phyloP scores from a whole-genome alignment of 805 yeast genomes.

The Ogataea nakhonphanomensis region DNA sequence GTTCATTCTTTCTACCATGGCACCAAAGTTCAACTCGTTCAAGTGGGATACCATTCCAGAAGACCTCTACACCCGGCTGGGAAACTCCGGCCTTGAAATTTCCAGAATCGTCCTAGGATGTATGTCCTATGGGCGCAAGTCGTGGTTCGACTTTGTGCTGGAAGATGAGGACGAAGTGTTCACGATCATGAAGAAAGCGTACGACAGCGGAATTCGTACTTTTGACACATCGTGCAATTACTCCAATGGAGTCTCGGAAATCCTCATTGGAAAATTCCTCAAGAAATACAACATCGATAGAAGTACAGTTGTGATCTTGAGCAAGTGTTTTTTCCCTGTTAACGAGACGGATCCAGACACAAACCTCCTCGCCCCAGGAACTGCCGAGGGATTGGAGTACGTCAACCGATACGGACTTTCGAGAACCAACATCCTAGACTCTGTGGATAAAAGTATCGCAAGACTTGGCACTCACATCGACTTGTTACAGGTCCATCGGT shows the following conservation, averaged over 20 bases:
- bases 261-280: constrained; percentile 50
- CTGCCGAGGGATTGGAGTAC: constrained; percentile 19
- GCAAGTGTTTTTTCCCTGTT: constrained; percentile 41
- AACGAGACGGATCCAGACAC: constrained; percentile 5
- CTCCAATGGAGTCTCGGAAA: constrained; percentile 48
- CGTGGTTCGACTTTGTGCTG: constrained; percentile 42
- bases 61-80: constrained; percentile 9
- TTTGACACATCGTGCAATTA: constrained; percentile 51
- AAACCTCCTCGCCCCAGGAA: constrained; percentile 19
- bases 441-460: constrained; percentile 37
- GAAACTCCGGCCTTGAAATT: constrained; percentile 32
- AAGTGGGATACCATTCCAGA: constrained; percentile 13
- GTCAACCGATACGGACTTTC: constrained; percentile 40
- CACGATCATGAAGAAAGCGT: constrained; percentile 41
- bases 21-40: constrained; percentile 1
- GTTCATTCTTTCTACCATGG: background rate
- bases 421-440: constrained; percentile 45
- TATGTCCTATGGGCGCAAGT: constrained; percentile 48
- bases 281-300: constrained; percentile 49
- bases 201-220: constrained; percentile 46
- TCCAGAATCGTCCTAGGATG: constrained; percentile 51
- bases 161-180: constrained; percentile 48
- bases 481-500: constrained; percentile 54
- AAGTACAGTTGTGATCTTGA: constrained; percentile 50
- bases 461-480: constrained; percentile 54